A percentile compares a stretch with the other conserved stretches of the same genome.
Conservation (phyloP, 202 grass and related monocot species). For the Schoenoplectus triqueter region DNA sequence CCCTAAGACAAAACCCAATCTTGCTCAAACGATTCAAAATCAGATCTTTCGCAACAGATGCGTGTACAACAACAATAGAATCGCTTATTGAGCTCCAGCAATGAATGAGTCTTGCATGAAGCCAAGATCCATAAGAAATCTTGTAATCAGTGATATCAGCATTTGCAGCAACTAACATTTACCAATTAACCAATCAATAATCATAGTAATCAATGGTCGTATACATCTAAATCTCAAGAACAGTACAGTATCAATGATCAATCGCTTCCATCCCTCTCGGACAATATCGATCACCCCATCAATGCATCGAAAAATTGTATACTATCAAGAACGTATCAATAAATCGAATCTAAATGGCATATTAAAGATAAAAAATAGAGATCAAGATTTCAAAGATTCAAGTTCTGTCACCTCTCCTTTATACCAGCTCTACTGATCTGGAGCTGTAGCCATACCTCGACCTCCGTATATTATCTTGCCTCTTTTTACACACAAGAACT, state of each 20-base stretch:
- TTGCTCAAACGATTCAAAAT: background rate
- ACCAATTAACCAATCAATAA: conserved; percentile 30
- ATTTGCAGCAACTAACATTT: background rate
- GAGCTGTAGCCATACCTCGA: conserved; percentile 80
- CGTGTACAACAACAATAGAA: background rate
- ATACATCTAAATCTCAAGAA: conserved; percentile 1
- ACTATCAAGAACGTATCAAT: conserved; percentile 37
- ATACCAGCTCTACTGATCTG: conserved; percentile 65
- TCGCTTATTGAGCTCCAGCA: background rate
- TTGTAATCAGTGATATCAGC: background rate
- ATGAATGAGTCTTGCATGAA: background rate
- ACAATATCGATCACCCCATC: background rate
- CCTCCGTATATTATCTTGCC: conserved; percentile 71
- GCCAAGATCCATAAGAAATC: background rate
- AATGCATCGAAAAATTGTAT: conserved; percentile 36
- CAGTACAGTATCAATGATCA: background rate
- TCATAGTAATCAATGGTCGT: background rate
- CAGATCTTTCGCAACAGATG: background rate
- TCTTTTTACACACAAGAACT: conserved; percentile 63
- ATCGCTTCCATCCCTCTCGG: background rate
- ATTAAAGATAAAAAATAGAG: background rate
- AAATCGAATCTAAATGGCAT: conserved; percentile 24
- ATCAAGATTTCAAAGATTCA: conserved; percentile 17
- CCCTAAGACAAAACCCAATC: too few relatives aligned
- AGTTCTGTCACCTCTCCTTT: conserved; percentile 13